Percentiles rank a stretch among this genome's conserved stretches.
Evolutionary conservation across 2,329 filamentous ascomycete species (phyloP).

Genomic region (Cryphonectria carpinicola): DNA sequence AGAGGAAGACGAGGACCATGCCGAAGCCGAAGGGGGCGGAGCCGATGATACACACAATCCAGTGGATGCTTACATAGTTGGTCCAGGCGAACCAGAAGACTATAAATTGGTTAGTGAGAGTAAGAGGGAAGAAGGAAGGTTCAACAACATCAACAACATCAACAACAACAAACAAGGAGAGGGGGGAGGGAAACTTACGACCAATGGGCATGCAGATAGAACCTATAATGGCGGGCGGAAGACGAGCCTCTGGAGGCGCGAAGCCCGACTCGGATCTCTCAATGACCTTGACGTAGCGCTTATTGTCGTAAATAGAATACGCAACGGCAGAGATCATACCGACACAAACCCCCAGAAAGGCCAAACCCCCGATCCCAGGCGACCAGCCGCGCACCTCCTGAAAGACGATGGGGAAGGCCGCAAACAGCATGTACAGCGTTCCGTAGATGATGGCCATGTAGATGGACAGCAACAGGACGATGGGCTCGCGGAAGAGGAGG

Average conservation of each 20-base stretch:
- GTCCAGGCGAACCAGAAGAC: constrained; percentile 30
- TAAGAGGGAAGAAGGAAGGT: no score
- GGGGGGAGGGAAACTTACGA: constrained; percentile 1
- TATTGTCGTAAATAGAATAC: constrained; percentile 58
- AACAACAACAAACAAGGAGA: no score
- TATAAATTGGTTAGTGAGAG: constrained; percentile 8
- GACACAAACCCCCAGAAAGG: constrained; percentile 67
- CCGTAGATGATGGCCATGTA: constrained; percentile 66
- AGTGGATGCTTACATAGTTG: constrained; percentile 36
- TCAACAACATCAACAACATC: no score
- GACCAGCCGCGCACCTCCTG: constrained; percentile 61
- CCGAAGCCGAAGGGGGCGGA: constrained; percentile 47
- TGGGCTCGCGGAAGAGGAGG: constrained; percentile 68
- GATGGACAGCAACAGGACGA: constrained; percentile 64
- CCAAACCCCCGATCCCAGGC: constrained; percentile 60
- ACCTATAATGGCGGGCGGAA: constrained; percentile 64
- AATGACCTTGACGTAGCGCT: constrained; percentile 50
- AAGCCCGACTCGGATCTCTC: constrained; percentile 52
- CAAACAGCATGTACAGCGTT: constrained; percentile 59
- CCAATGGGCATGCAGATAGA: constrained; percentile 42
- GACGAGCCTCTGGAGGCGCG: constrained; percentile 65
- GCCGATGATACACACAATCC: constrained; percentile 42
- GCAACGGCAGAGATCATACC: constrained; percentile 63
- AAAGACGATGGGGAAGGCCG: constrained; percentile 65
- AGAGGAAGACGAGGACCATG: constrained; percentile 68